Conservation (phyloP, 2,329 filamentous ascomycete species). For the Stachybotrys echinatus region DNA sequence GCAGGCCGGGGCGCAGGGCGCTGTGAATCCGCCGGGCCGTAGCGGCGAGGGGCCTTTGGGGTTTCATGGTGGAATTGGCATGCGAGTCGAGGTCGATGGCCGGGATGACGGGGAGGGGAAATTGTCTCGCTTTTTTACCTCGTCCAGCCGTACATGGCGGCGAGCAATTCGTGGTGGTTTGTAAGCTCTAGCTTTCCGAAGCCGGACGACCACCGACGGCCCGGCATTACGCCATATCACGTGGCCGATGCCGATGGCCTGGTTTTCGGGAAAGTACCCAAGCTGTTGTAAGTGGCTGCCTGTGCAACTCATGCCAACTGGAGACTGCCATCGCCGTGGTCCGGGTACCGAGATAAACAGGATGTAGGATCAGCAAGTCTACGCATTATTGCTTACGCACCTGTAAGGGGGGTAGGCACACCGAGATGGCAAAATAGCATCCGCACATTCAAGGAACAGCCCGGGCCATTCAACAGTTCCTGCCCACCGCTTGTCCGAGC, state of each 20-base stretch:
- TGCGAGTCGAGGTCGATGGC: neutral
- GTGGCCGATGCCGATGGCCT: neutral
- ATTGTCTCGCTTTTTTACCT: neutral
- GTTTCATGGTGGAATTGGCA: slow-evolving; percentile 3
- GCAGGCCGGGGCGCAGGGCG: neutral
- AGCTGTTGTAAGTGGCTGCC: no score
- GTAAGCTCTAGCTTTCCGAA: neutral
- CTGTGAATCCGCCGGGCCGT: slow-evolving; percentile 3
- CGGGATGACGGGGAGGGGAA: neutral
- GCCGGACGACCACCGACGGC: neutral
- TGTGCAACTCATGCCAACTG: no score
- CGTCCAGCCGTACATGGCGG: no score
- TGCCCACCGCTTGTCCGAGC: no score
- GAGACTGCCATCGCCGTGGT: no score
- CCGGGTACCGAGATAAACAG: no score
- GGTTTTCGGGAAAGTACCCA: neutral
- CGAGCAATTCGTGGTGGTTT: neutral
- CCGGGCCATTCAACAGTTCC: no score
- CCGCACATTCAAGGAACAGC: no score
- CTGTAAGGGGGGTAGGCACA: no score
- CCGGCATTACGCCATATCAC: neutral
- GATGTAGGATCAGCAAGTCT: no score
- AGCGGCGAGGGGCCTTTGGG: slow-evolving; percentile 5
- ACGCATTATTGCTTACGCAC: no score
- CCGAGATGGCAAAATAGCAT: no score